Conservation (phyloP, 257 asterid genomes). For the Nicotiana undulata region DNA sequence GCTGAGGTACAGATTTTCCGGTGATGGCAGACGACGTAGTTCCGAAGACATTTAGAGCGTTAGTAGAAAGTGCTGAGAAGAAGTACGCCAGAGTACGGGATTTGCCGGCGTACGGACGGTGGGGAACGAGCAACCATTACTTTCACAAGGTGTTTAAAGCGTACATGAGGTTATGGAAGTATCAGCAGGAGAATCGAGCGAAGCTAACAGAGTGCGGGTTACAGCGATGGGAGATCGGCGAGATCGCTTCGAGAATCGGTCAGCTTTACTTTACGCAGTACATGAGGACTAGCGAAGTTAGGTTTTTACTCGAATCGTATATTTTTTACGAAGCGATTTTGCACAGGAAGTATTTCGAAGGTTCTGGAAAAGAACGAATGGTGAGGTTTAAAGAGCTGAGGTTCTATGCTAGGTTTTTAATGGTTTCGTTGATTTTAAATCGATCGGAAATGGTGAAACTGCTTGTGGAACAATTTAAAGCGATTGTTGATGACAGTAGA, state of each 20-base stretch:
- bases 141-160: slow-evolving; percentile 85
- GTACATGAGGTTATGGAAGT: slow-evolving; percentile 80
- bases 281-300: slow-evolving; percentile 84
- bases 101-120: slow-evolving; percentile 70
- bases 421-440: slow-evolving; percentile 76
- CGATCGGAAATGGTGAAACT: slow-evolving; percentile 67
- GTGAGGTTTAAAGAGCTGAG: slow-evolving; percentile 92
- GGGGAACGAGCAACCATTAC: slow-evolving; percentile 52
- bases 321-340: slow-evolving; percentile 91
- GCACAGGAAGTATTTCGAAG: slow-evolving; percentile 69
- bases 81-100: slow-evolving; percentile 90
- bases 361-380: slow-evolving; percentile 65
- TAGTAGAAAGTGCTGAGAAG: slow-evolving; percentile 78
- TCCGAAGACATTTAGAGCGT: slow-evolving; percentile 48
- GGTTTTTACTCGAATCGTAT: slow-evolving; percentile 82
- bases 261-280: slow-evolving; percentile 89
- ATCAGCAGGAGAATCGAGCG: slow-evolving; percentile 81
- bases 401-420: slow-evolving; percentile 85
- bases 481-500: slow-evolving; percentile 76
- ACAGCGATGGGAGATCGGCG: slow-evolving; percentile 96
- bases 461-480: slow-evolving; percentile 63
- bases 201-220: slow-evolving; percentile 65
- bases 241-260: slow-evolving; percentile 97
- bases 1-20: too few species aligned
- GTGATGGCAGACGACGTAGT: slow-evolving; percentile 55